Conservation (phyloP, 495 filamentous ascomycete species). For the Aspergillus cavernicola region DNA sequence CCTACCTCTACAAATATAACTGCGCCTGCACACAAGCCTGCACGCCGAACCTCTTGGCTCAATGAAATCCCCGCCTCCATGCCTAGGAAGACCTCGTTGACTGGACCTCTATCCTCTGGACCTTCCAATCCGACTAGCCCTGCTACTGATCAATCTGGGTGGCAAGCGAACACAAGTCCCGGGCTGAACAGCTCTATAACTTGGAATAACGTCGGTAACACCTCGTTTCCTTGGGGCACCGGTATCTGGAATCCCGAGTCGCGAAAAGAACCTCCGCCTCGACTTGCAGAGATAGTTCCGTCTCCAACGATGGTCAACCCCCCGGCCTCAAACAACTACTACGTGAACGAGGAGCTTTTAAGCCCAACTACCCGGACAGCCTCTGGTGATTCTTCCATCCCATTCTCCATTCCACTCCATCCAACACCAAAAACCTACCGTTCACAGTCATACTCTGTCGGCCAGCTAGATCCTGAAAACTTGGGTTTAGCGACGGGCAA, state of each 20-base stretch:
- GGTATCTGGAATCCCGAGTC: constrained; percentile 74
- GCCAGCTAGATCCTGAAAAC: constrained; percentile 75
- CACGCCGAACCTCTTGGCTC: constrained; percentile 52
- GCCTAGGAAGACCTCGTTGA: constrained; percentile 49
- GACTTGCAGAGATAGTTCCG: constrained; percentile 70
- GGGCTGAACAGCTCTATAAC: constrained; percentile 49
- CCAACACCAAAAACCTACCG: constrained; percentile 90
- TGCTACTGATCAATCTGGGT: constrained; percentile 64
- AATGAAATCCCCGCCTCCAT: constrained; percentile 45
- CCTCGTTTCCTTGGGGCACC: constrained; percentile 68
- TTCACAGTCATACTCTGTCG: constrained; percentile 95
- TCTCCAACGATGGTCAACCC: constrained; percentile 69
- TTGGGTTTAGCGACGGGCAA: constrained; percentile 38
- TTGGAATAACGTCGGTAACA: constrained; percentile 53
- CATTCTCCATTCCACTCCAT: constrained; percentile 85
- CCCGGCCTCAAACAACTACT: constrained; percentile 36
- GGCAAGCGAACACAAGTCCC: constrained; percentile 52
- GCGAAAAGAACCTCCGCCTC: constrained; percentile 69
- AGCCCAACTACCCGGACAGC: constrained; percentile 53
- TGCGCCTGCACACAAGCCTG: constrained; percentile 37
- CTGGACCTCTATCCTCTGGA: constrained; percentile 66
- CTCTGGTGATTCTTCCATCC: constrained; percentile 61
- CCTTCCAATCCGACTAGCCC: constrained; percentile 73
- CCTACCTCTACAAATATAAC: constrained; percentile 32
- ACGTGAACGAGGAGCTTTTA: constrained; percentile 45